Percentiles rank a stretch among this genome's conserved stretches.
Conservation (phyloP, 148 eudicot species). For the Chenopodium suecicum region DNA sequence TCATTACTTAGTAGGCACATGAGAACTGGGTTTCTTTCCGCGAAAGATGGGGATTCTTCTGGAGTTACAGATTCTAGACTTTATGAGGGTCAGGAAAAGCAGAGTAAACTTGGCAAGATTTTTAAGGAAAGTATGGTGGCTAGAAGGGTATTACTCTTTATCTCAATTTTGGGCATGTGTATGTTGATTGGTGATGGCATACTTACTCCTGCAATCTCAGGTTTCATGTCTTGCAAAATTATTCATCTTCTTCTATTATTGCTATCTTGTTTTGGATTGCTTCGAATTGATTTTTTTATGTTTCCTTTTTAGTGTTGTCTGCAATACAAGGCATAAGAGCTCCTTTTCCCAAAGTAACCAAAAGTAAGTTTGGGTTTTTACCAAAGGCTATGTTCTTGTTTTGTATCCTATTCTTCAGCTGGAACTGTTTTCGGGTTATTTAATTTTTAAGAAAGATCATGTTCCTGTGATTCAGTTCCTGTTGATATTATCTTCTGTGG, state of each 20-base stretch:
- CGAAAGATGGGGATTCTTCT: constrained; percentile 25
- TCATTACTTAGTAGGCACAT: constrained; percentile 64
- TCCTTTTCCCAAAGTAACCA: constrained; percentile 60
- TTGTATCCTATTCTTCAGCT: neutral
- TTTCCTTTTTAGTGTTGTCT: constrained; percentile 49
- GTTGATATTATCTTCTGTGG: neutral
- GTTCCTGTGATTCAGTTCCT: neutral
- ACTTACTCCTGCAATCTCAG: constrained; percentile 81
- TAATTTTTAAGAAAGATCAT: too few relatives aligned
- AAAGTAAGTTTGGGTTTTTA: constrained; percentile 42
- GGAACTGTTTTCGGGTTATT: neutral
- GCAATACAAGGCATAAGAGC: constrained; percentile 72
- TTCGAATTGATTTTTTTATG: neutral
- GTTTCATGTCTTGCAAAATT: constrained; percentile 26
- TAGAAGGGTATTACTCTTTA: constrained; percentile 57
- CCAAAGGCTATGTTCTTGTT: neutral
- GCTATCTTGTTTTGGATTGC: neutral
- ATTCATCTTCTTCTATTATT: neutral
- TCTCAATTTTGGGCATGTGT: constrained; percentile 72
- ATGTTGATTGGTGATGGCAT: constrained; percentile 80
- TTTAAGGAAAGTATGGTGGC: constrained; percentile 53
- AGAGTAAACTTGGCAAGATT: constrained; percentile 43
- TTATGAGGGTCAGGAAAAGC: constrained; percentile 27
- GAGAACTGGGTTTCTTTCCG: constrained; percentile 55
- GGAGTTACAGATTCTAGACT: constrained; percentile 22